These are phyloP conservation scores for Davidsoniella neocaledoniae DNA, from an alignment of 2,329 filamentous ascomycete genomes.

Conservation along the genomic window DNA sequence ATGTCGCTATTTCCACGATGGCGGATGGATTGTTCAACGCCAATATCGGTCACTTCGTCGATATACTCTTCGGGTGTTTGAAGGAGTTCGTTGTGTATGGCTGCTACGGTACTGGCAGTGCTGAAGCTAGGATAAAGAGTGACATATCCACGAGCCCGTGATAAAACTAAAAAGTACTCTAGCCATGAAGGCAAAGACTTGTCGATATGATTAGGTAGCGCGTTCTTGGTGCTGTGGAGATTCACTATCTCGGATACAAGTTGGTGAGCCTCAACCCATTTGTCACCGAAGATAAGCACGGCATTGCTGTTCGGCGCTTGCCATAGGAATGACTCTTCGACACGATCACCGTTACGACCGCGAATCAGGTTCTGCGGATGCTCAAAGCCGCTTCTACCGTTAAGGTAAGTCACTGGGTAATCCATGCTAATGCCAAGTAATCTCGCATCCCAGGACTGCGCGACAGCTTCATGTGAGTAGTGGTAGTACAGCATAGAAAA, in stretches of 20 bases:
- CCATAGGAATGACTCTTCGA: slow-evolving; percentile 52
- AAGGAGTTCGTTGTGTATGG: slow-evolving; percentile 61
- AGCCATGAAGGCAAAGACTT: slow-evolving; percentile 59
- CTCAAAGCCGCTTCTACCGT: slow-evolving; percentile 39
- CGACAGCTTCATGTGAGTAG: slow-evolving; percentile 39
- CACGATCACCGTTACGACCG: slow-evolving; percentile 21
- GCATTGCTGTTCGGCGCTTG: slow-evolving; percentile 73
- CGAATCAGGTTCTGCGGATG: slow-evolving; percentile 20
- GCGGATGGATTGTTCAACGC: not conserved
- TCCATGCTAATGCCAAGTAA: slow-evolving; percentile 71
- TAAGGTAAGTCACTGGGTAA: slow-evolving; percentile 46
- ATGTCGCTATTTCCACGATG: slow-evolving; percentile 15
- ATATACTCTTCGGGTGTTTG: slow-evolving; percentile 53
- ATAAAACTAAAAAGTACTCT: slow-evolving; percentile 61
- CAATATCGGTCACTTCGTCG: slow-evolving; percentile 14
- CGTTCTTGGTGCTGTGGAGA: slow-evolving; percentile 21
- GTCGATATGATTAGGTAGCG: slow-evolving; percentile 40
- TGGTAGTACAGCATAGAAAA: slow-evolving; percentile 62
- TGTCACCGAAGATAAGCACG: slow-evolving; percentile 64
- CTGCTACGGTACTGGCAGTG: slow-evolving; percentile 41
- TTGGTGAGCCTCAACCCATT: slow-evolving; percentile 72
- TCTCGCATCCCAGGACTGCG: slow-evolving; percentile 30
- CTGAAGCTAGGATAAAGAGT: slow-evolving; percentile 58
- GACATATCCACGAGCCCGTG: slow-evolving; percentile 59
- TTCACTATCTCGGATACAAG: slow-evolving; percentile 47